A percentile compares a stretch with the other conserved stretches of the same genome.
Evolutionary conservation across 495 filamentous ascomycete genomes (phyloP).

Genomic region (Daldinia vernicosa): DNA sequence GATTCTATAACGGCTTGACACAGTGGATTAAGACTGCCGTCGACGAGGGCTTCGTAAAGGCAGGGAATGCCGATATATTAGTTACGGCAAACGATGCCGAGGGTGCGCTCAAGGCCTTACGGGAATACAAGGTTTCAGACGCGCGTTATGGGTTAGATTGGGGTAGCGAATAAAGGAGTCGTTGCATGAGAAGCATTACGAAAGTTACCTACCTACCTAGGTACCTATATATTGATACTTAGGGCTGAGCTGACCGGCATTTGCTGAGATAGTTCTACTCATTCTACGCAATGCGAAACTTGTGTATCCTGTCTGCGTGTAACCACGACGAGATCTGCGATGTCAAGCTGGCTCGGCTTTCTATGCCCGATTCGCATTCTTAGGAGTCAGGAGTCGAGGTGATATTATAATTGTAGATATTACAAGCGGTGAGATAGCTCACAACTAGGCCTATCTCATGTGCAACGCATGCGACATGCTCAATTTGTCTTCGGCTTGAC

Average conservation of each 20-base stretch:
- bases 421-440: neutral
- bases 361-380: neutral
- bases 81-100: constrained; percentile 76
- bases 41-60: constrained; percentile 75
- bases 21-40: constrained; percentile 84
- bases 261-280: neutral
- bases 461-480: neutral
- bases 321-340: neutral
- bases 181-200: constrained; percentile 24
- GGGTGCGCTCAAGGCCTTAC: constrained; percentile 74
- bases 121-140: constrained; percentile 76
- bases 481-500: neutral
- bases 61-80: constrained; percentile 74
- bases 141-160: constrained; percentile 83
- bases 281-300: constrained; percentile 12
- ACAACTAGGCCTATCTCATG: neutral
- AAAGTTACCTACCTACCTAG: constrained; percentile 2
- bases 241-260: constrained; percentile 6
- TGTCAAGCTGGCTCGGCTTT: neutral
- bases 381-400: neutral
- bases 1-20: constrained; percentile 89
- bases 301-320: neutral
- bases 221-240: constrained; percentile 10
- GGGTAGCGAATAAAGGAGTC: constrained; percentile 65
- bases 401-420: neutral